Percentiles rank a stretch among this genome's conserved stretches.
phyloP scores from a whole-genome alignment of 1,284 basidiomycete genomes.

The Malassezia globosa region DNA sequence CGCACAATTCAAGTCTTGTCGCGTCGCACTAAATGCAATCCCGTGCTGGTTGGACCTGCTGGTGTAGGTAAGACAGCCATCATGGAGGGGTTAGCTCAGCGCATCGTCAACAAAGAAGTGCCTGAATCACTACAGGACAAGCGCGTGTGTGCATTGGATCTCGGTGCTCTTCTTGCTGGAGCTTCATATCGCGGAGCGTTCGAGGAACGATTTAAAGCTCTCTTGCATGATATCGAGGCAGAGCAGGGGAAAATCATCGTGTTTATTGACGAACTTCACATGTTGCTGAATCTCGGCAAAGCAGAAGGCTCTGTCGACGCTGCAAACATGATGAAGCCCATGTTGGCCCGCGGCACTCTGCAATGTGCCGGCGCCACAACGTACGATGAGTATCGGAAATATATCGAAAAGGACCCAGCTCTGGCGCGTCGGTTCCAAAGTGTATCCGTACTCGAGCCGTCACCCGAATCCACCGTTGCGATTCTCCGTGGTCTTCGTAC shows the following conservation, averaged over 20 bases:
- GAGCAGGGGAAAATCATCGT: constrained; percentile 75
- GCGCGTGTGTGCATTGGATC: constrained; percentile 65
- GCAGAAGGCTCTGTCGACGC: constrained; percentile 26
- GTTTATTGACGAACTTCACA: constrained; percentile 73
- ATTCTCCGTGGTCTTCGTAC: constrained; percentile 80
- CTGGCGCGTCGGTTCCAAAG: constrained; percentile 80
- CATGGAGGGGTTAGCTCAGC: constrained; percentile 74
- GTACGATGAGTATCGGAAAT: constrained; percentile 78
- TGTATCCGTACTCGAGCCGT: constrained; percentile 80
- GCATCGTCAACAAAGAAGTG: constrained; percentile 79
- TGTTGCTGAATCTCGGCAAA: constrained; percentile 40
- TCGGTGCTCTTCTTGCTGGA: constrained; percentile 89
- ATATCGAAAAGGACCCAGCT: constrained; percentile 75
- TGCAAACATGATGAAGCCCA: constrained; percentile 35
- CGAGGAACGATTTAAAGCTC: constrained; percentile 88
- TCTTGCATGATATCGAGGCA: constrained; percentile 82
- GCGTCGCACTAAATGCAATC: constrained; percentile 56
- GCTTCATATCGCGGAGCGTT: constrained; percentile 95
- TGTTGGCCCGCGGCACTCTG: constrained; percentile 65
- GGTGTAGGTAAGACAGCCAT: constrained; percentile 57
- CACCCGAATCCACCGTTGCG: constrained; percentile 74
- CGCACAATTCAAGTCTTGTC: constrained; percentile 65
- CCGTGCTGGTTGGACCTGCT: constrained; percentile 54
- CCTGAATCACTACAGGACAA: constrained; percentile 52
- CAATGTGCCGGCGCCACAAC: constrained; percentile 84